Base-by-base conservation (phyloP, 805 yeast species). In the Limtongozyma cylindracea region DNA sequence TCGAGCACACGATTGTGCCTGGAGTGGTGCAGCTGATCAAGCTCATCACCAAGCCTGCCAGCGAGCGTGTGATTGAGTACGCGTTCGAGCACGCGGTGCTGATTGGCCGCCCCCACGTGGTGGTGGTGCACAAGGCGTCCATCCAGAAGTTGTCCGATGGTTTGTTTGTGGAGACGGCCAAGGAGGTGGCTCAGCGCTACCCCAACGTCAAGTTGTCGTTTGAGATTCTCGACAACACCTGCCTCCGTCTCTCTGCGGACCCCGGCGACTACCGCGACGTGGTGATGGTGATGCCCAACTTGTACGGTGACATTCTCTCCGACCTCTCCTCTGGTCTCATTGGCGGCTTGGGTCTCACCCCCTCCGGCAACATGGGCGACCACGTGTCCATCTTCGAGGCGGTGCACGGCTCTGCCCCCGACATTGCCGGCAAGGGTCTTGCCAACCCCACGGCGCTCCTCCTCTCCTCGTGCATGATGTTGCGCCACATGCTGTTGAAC, bases 331-430 rank as follows among this genome's bases (percentile, higher is more conserved):
- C 94, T 27, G 98, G 98, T 55, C 61, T 88, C 43, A 91, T 91
- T 34, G 98, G 98, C 48, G 96, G 98, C 45, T 66, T 84, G 43
- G 98, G 98, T 55, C 67, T 88, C 49, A 88, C 98, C 29, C 98
- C 98, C 34, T 78, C 94, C 28, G 98, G 94, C 49, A 88, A 88
- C 68, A 88, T 88, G 82, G 98, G 98, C 60, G 77, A 78, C 61
- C 71, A 76, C 48, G 92, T 84, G 31, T 78, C 95, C 25, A 84
- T 88, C 47, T 88, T 88, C 49, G 98, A 88, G 66, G 98, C 98
- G 32, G 98, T 88, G 43, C 98, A 88, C 52, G 98, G 98, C 49
- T 82, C 96, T 27, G 98, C 98, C 31, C 98, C 98, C 38, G 98
- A 88, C 50, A 88, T 88, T 43, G 96, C 96, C 30, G 98, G 98